Base-by-base conservation (phyloP, 2,329 filamentous ascomycete species). In the Pseudopithomyces maydicus region DNA sequence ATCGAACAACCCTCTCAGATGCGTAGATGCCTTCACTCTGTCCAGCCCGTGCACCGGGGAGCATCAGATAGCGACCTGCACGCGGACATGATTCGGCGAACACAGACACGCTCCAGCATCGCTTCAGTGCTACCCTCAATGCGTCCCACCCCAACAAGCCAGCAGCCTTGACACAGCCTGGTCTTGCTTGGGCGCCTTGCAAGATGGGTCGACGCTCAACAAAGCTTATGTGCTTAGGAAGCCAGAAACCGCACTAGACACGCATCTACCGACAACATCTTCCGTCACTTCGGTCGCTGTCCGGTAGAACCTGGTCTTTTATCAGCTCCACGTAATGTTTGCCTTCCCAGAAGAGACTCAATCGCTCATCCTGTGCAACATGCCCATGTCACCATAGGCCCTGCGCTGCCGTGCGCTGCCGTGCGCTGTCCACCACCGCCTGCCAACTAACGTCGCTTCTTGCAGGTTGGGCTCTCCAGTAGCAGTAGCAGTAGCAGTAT, bases 241-340 rank as follows among this genome's bases (percentile, higher is more conserved):
- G 35, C 35, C 15, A 14, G 35, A 14, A 36, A 14, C 14, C 3
- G 11, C 35, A 36, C n/a, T 14, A 29, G 20, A 36, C 36, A 14
- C 45, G 36, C 23, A 15, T 15, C 26, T 11, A 42, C 35, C 19
- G 39, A 22, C 19, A 23, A 23, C 52, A 55, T 46, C 39, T 33
- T 20, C 23, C 39, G 2, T 32, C 26, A 38, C 43, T 15, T 29
- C 22, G 33, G 47, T 47, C 52, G 29, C 47, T 48, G 35, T 17
- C 54, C 19, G 51, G 36, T 50, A 35, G 42, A 4, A 19, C 33
- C 44, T 42, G 55, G 54, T 52, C 38, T 52, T 10, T 38, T 39
- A 45, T 39, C 46, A 51, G 32, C 47, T 59, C 38, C 59, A 61
- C 58, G 56, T 57, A 59, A 62, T 48, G 50, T 47, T 20, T 17